Evolutionary conservation across 2,329 filamentous ascomycete species (phyloP), one percentile per base, ranked within the genome.

Genomic region (Xylaria arbuscula): DNA sequence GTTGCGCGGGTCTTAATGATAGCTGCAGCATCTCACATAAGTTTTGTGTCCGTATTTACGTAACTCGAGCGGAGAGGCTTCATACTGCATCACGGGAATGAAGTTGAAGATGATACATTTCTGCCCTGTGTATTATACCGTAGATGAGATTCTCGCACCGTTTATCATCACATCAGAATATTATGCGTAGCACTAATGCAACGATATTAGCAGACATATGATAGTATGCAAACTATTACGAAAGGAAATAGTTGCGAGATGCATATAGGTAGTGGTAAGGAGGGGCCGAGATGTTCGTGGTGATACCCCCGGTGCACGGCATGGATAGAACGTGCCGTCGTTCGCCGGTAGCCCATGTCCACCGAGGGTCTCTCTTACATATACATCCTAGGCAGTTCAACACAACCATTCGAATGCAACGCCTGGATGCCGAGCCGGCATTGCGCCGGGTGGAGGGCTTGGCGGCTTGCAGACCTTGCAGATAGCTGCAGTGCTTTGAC

Each of bases 401-500:
- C 15, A 11, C 17, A 59, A 42, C 54, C 55, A 48, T 32, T 45
- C 0, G 36, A 40, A 15, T 34, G 40, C 13, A 34, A 53, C 59
- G 47, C 55, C 28, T 64, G 60, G 53, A 17, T 67, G 60, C 65
- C 65, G 48, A 67, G 65, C 32, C 55, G 28, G 48, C 55, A 57
- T 61, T 51, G 48, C 56, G 50, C 22, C 42, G 54, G 34, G 47
- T 40, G 55, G 15, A 36, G 38, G 56, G 24, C 66, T 68, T 65
- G 66, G 66, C 61, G 34, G 55, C n/a, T 47, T 40, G 40, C 50
- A 38, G 24, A 45, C 36, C 36, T 45, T 36, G 58, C 53, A 60
- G 55, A 36, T 53, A 53, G 24, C 56, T 17, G 32, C 53, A 53
- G 64, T 64, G 64, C 59, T 63, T 63, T 54, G 64, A 67, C 64